phyloP scores from a whole-genome alignment of 345 rosid species.

The Brassica nigra region DNA sequence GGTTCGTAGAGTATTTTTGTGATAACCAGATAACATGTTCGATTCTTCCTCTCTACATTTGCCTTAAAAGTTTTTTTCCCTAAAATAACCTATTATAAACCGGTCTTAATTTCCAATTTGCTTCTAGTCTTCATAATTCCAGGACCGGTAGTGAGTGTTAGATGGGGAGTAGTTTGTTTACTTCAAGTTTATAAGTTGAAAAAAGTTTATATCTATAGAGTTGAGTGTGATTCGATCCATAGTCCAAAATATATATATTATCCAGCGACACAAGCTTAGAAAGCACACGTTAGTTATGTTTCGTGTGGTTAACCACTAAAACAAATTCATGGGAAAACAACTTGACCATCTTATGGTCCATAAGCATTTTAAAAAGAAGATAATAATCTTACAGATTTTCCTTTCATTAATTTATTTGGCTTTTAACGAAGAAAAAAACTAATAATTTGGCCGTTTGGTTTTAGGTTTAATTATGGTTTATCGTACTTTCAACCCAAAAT shows the following conservation, averaged over 20 bases:
- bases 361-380: not conserved
- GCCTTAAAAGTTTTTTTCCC: too few species aligned
- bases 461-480: slow-evolving; percentile 7
- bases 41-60: too few species aligned
- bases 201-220: not conserved
- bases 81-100: too few species aligned
- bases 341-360: not conserved
- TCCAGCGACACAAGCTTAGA: not conserved
- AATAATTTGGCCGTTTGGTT: slow-evolving; percentile 6
- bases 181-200: not conserved
- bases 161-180: not conserved
- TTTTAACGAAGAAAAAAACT: not conserved
- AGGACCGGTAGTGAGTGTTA: too few species aligned
- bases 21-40: too few species aligned
- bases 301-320: not conserved
- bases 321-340: not conserved
- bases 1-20: too few species aligned
- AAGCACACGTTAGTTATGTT: not conserved
- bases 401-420: not conserved
- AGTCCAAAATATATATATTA: not conserved
- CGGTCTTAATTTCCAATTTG: too few species aligned
- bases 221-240: not conserved
- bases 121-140: too few species aligned
- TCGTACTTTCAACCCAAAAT: not conserved
- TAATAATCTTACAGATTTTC: not conserved